Conservation (phyloP, 345 rosid species). For the Iberis pinnata region DNA sequence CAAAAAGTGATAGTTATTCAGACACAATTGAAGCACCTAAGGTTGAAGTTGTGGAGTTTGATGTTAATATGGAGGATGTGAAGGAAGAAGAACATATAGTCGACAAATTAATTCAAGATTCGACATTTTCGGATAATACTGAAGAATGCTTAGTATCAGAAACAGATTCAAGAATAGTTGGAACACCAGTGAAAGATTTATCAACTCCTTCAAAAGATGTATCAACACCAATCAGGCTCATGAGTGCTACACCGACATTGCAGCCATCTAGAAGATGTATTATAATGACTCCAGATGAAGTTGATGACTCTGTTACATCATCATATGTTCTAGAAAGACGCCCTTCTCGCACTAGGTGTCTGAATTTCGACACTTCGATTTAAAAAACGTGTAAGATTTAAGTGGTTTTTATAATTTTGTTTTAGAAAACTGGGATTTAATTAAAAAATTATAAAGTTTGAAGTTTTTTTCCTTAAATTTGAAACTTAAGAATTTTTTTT, state of each 20-base stretch:
- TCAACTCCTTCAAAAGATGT: conserved; percentile 30
- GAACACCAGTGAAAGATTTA: conserved; percentile 22
- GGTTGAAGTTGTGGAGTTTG: conserved; percentile 14
- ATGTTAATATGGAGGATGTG: conserved; percentile 19
- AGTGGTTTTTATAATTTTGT: no score
- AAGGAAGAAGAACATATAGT: conserved; percentile 11
- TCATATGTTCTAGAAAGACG: conserved; percentile 46
- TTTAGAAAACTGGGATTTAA: no score
- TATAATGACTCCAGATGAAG: conserved; percentile 45
- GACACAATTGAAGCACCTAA: not conserved
- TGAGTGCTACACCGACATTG: conserved; percentile 52
- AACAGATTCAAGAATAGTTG: conserved; percentile 13
- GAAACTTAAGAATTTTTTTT: no score
- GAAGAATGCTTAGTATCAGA: conserved; percentile 4
- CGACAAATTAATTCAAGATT: conserved; percentile 2
- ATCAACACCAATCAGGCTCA: conserved; percentile 52
- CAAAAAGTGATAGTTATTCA: conserved; percentile 7
- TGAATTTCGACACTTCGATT: conserved; percentile 61
- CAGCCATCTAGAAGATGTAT: conserved; percentile 50
- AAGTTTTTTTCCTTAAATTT: no score
- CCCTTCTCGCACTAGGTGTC: conserved; percentile 46
- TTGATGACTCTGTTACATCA: conserved; percentile 25
- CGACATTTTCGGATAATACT: not conserved
- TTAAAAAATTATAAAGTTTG: no score
- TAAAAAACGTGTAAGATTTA: no score